Evolutionary conservation across 164 flowering plant species (phyloP).

Genomic region (Vitis riparia): DNA sequence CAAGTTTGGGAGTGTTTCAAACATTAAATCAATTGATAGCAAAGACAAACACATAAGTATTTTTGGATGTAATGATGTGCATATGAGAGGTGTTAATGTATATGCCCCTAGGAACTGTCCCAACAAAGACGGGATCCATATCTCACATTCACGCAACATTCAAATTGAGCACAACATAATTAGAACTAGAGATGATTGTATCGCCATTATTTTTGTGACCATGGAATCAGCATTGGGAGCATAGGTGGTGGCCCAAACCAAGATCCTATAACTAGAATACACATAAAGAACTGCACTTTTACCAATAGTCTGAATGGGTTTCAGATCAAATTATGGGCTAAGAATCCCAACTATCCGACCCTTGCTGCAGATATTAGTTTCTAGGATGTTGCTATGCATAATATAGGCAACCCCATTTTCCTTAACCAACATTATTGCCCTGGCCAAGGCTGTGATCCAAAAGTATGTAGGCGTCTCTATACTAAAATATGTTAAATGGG

Average conservation of each 20-base stretch:
- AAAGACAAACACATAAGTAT: constrained; percentile 37
- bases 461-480: constrained; percentile 2
- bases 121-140: constrained; percentile 47
- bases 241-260: constrained; percentile 28
- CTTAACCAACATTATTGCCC: constrained; percentile 41
- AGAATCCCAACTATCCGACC: not conserved
- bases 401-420: constrained; percentile 32
- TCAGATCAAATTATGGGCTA: constrained; percentile 34
- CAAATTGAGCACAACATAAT: constrained; percentile 16
- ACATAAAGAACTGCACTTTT: constrained; percentile 20
- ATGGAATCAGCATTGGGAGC: constrained; percentile 45
- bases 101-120: constrained; percentile 37
- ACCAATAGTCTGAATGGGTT: constrained; percentile 25
- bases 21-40: constrained; percentile 32
- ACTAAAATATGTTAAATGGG: too few species aligned
- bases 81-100: constrained; percentile 11
- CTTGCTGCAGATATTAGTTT: constrained; percentile 14
- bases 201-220: constrained; percentile 45
- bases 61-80: constrained; percentile 21
- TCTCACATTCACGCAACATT: constrained; percentile 17
- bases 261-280: constrained; percentile 13
- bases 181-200: constrained; percentile 44
- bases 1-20: constrained; percentile 15
- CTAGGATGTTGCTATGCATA: constrained; percentile 16
- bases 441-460: not conserved